Percentiles rank a stretch among this genome's conserved stretches.
Conservation (phyloP, 2,329 filamentous ascomycete species). For the Botryotinia convoluta region DNA sequence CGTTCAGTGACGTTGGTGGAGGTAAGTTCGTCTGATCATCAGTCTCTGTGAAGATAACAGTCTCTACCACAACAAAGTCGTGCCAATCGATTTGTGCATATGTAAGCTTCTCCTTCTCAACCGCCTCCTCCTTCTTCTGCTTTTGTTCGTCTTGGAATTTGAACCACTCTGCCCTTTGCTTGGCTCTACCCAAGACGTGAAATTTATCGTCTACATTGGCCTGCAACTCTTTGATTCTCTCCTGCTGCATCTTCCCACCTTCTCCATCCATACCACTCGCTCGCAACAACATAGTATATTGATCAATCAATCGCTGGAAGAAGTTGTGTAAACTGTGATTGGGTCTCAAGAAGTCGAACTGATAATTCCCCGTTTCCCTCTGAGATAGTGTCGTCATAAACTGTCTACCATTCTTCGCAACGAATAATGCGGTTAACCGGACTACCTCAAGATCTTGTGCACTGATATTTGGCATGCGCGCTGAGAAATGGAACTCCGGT, state of each 20-base stretch:
- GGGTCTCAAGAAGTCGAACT: slow-evolving; percentile 93
- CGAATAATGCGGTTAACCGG: slow-evolving; percentile 80
- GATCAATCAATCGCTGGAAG: slow-evolving; percentile 87
- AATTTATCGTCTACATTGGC: slow-evolving; percentile 77
- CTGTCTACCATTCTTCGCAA: slow-evolving; percentile 85
- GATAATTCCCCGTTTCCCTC: slow-evolving; percentile 83
- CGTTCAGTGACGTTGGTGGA: slow-evolving; percentile 82
- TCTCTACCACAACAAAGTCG: slow-evolving; percentile 94
- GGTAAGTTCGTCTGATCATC: slow-evolving; percentile 86
- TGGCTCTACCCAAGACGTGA: slow-evolving; percentile 74
- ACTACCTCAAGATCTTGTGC: slow-evolving; percentile 81
- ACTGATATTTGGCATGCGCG: slow-evolving; percentile 95
- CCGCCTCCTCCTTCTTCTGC: slow-evolving; percentile 82
- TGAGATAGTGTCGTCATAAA: slow-evolving; percentile 91
- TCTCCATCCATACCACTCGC: slow-evolving; percentile 63
- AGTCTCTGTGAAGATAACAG: slow-evolving; percentile 83
- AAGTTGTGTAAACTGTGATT: slow-evolving; percentile 97
- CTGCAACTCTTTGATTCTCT: slow-evolving; percentile 69
- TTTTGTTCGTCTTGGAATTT: slow-evolving; percentile 83
- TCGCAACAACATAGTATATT: slow-evolving; percentile 79
- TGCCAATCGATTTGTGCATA: slow-evolving; percentile 96
- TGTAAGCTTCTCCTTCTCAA: slow-evolving; percentile 71
- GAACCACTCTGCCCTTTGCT: slow-evolving; percentile 81
- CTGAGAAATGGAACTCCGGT: slow-evolving; percentile 86
- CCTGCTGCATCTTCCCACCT: slow-evolving; percentile 64